Evolutionary conservation across 164 flowering plant species (phyloP).

Genomic region (Macadamia integrifolia): DNA sequence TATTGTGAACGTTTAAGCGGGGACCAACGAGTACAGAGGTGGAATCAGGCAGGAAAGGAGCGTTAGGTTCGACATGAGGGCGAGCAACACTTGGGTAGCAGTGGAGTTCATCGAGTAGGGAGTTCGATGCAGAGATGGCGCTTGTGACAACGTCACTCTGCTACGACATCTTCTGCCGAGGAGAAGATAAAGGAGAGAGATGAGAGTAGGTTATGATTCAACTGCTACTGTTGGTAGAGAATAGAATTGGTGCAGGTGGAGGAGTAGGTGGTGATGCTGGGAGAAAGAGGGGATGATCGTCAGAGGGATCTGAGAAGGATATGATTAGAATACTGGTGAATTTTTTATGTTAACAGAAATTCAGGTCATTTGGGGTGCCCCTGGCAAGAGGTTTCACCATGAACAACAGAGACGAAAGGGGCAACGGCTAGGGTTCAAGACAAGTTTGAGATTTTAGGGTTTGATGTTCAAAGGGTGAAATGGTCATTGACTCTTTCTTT

Average conservation of each 20-base stretch:
- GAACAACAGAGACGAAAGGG: no score
- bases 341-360: no score
- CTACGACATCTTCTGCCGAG: constrained; percentile 83
- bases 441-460: no score
- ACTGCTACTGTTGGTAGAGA: constrained; percentile 5
- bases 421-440: no score
- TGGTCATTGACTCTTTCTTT: no score
- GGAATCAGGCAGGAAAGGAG: constrained; percentile 69
- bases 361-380: no score
- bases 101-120: constrained; percentile 67
- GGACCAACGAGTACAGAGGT: constrained; percentile 67
- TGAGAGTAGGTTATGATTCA: background rate
- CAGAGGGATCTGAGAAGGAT: background rate
- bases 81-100: constrained; percentile 37
- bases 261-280: constrained; percentile 8
- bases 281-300: constrained; percentile 7
- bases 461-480: no score
- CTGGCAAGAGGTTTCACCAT: no score
- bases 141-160: constrained; percentile 73
- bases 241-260: constrained; percentile 12
- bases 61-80: constrained; percentile 49
- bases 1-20: constrained; percentile 76
- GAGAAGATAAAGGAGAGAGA: constrained; percentile 54
- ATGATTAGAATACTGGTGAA: background rate
- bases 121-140: constrained; percentile 78